Evolutionary conservation across 2,329 filamentous ascomycete genomes (phyloP).

Genomic region (Epichloe gansuensis): DNA sequence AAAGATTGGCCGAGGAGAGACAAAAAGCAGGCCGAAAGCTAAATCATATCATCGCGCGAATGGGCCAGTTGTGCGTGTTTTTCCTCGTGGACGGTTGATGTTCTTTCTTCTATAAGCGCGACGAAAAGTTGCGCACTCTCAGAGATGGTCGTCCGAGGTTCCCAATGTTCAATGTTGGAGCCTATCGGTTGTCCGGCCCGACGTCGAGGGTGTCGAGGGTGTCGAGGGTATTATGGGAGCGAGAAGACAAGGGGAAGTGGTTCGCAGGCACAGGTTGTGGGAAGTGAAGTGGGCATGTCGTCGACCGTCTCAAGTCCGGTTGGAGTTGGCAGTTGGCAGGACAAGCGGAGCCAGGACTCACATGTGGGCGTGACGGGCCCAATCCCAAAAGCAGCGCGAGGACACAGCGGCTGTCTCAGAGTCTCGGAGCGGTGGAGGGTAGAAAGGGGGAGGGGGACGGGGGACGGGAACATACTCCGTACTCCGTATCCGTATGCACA

Average conservation of each 20-base stretch:
- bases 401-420: not conserved
- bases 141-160: not conserved
- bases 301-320: not conserved
- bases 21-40: not conserved
- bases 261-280: not conserved
- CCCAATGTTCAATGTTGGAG: not conserved
- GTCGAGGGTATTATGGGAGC: not conserved
- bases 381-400: not conserved
- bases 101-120: not conserved
- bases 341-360: conserved; percentile 3
- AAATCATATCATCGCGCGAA: conserved; percentile 3
- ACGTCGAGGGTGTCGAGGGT: not conserved
- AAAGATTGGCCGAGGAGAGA: not conserved
- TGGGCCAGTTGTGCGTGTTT: not conserved
- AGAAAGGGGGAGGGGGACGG: too few species aligned
- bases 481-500: too few species aligned
- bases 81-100: not conserved
- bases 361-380: not conserved
- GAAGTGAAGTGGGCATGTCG: not conserved
- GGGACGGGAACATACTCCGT: too few species aligned
- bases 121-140: not conserved
- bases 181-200: not conserved
- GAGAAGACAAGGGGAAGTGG: not conserved
- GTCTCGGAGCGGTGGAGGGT: too few species aligned
- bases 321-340: not conserved